These are phyloP conservation scores for Fusarium nelsonii DNA, from an alignment of 2,329 filamentous ascomycete species.

Conservation along the genomic window DNA sequence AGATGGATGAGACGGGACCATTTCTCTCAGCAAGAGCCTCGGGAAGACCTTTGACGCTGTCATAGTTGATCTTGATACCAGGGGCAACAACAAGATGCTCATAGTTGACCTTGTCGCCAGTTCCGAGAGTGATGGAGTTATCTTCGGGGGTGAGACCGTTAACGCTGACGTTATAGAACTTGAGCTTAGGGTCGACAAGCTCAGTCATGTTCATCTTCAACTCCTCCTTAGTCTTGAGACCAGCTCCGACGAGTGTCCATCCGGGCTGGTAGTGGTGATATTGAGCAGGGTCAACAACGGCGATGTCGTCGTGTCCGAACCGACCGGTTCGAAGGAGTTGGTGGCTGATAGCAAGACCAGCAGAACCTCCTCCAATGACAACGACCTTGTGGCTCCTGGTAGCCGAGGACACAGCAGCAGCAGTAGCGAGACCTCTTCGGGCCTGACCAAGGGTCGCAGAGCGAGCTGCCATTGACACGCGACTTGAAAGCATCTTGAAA, in stretches of 20 bases:
- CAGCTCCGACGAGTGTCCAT: constrained; percentile 76
- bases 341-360: constrained; percentile 74
- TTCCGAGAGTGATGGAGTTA: constrained; percentile 66
- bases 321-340: constrained; percentile 72
- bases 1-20: constrained; percentile 67
- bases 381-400: constrained; percentile 70
- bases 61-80: constrained; percentile 65
- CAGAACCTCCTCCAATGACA: constrained; percentile 74
- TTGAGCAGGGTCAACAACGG: constrained; percentile 71
- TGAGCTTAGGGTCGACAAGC: constrained; percentile 70
- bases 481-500: constrained; percentile 43
- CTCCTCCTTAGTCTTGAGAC: constrained; percentile 72
- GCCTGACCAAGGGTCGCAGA: constrained; percentile 12
- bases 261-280: constrained; percentile 78
- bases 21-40: constrained; percentile 65
- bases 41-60: constrained; percentile 65
- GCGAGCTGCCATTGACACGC: constrained; percentile 32
- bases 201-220: constrained; percentile 63
- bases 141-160: constrained; percentile 65
- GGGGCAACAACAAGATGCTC: constrained; percentile 74
- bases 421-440: constrained; percentile 28
- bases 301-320: constrained; percentile 71
- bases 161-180: constrained; percentile 69
- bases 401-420: constrained; percentile 30
- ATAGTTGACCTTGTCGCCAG: constrained; percentile 69